These are phyloP conservation scores for Pestalotiopsis fici DNA, from an alignment of 2,329 filamentous ascomycete species.

Conservation along the genomic window DNA sequence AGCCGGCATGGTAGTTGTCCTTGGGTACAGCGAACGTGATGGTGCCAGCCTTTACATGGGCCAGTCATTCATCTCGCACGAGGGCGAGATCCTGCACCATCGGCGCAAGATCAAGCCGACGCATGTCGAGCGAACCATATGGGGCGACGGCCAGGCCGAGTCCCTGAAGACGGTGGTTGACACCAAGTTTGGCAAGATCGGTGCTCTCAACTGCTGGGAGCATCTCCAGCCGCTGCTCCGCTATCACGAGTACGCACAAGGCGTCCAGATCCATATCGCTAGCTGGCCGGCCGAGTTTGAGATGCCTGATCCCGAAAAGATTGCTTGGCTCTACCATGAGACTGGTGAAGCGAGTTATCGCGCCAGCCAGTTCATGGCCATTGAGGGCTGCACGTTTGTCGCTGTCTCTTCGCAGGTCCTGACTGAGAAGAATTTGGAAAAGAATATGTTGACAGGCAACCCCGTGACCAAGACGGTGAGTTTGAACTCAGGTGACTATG, in stretches of 20 bases:
- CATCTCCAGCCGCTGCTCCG: slow-evolving; percentile 44
- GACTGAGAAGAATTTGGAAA: slow-evolving; percentile 39
- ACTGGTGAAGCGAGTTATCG: slow-evolving; percentile 32
- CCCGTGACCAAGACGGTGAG: slow-evolving; percentile 34
- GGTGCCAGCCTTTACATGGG: slow-evolving; percentile 35
- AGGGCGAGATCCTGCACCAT: slow-evolving; percentile 45
- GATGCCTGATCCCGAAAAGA: slow-evolving; percentile 34
- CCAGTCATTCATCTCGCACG: slow-evolving; percentile 52
- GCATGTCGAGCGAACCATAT: slow-evolving; percentile 47
- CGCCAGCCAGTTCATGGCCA: slow-evolving; percentile 41
- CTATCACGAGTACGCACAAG: slow-evolving; percentile 35
- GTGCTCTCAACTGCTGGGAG: slow-evolving; percentile 48
- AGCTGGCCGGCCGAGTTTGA: slow-evolving; percentile 35
- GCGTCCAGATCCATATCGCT: slow-evolving; percentile 34
- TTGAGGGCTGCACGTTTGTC: slow-evolving; percentile 44
- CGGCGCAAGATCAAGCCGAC: slow-evolving; percentile 54
- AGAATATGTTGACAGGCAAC: slow-evolving; percentile 37
- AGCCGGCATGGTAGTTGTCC: slow-evolving; percentile 44
- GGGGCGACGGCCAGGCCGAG: slow-evolving; percentile 58
- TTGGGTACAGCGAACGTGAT: slow-evolving; percentile 52
- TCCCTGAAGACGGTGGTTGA: slow-evolving; percentile 54
- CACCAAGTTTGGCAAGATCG: slow-evolving; percentile 51
- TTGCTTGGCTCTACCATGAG: slow-evolving; percentile 36
- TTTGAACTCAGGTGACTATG: neutral
- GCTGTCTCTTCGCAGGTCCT: slow-evolving; percentile 39